phyloP scores from a whole-genome alignment of 495 filamentous ascomycete genomes.

The Darksidea phi region DNA sequence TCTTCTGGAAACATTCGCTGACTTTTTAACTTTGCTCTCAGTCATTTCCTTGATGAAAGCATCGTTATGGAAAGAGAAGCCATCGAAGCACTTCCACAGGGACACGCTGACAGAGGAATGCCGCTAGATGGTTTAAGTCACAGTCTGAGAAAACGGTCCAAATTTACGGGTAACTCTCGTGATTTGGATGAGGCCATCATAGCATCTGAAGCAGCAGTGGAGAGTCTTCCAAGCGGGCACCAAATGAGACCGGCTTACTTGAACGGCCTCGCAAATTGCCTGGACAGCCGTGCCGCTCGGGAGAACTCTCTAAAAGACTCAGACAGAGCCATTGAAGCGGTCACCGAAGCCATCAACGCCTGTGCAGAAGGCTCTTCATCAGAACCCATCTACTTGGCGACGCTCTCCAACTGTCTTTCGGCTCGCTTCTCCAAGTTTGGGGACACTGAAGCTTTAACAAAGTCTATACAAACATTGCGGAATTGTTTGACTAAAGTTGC shows the following conservation, averaged over 20 bases:
- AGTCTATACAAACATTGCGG: not conserved
- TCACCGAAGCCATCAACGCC: not conserved
- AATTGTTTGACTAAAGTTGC: not conserved
- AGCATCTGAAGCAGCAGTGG: constrained; percentile 8
- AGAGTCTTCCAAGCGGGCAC: not conserved
- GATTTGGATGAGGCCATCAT: constrained; percentile 4
- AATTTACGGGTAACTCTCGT: not conserved
- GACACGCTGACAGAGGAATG: not conserved
- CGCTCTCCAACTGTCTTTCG: not conserved
- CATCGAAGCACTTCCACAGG: not conserved
- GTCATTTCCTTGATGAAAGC: constrained; percentile 6
- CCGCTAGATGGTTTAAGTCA: constrained; percentile 3
- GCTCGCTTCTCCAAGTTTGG: not conserved
- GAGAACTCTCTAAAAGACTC: not conserved
- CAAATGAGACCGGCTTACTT: not conserved
- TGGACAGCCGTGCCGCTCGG: not conserved
- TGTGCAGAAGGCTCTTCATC: not conserved
- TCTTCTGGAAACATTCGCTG: too few species aligned
- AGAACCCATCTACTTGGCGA: not conserved
- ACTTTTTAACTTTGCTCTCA: too few species aligned
- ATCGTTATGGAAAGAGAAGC: constrained; percentile 1
- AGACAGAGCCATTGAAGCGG: constrained; percentile 4
- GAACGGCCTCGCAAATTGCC: constrained; percentile 2
- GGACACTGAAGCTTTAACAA: not conserved
- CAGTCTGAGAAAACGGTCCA: not conserved